Conservation (phyloP, 1,139 yeast genomes). For the Suhomyces atakaporum region DNA sequence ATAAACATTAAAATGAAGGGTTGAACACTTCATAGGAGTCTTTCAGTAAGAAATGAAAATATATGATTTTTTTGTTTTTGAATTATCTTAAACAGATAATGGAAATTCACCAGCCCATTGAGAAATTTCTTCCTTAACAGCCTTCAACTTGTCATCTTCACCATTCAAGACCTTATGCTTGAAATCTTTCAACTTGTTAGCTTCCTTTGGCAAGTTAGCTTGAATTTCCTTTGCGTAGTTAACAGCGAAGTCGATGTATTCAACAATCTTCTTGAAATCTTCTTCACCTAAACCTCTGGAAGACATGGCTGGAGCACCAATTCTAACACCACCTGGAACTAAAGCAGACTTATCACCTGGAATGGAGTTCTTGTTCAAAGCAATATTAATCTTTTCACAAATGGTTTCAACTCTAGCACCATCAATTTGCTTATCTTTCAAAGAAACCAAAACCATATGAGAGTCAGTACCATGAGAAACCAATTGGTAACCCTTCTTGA, state of each 20-base stretch:
- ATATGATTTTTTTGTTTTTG: conserved; percentile 3
- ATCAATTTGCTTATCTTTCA: conserved; percentile 87
- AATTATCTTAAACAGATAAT: conserved; percentile 66
- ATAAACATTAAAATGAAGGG: conserved; percentile 11
- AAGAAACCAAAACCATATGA: conserved; percentile 89
- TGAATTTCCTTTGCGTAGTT: conserved; percentile 77
- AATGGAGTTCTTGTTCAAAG: conserved; percentile 94
- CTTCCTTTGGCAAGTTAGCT: conserved; percentile 74
- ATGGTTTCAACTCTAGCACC: conserved; percentile 98
- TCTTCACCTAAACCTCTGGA: conserved; percentile 91
- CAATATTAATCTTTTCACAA: conserved; percentile 93
- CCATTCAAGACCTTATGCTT: conserved; percentile 75
- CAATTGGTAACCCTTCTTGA: conserved; percentile 69
- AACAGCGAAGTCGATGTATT: conserved; percentile 83
- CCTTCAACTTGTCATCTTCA: conserved; percentile 60
- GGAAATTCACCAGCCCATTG: conserved; percentile 95
- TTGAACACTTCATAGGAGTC: conserved; percentile 12
- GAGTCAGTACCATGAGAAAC: conserved; percentile 97
- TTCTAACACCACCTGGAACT: conserved; percentile 97
- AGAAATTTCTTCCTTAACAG: conserved; percentile 75
- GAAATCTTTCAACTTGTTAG: conserved; percentile 93
- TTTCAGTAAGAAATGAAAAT: conserved; percentile 11
- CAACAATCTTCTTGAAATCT: conserved; percentile 82
- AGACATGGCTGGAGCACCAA: conserved; percentile 99
- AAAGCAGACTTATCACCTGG: conserved; percentile 98